Conservation (phyloP, 495 filamentous ascomycete genomes). For the Cercophora samala region DNA sequence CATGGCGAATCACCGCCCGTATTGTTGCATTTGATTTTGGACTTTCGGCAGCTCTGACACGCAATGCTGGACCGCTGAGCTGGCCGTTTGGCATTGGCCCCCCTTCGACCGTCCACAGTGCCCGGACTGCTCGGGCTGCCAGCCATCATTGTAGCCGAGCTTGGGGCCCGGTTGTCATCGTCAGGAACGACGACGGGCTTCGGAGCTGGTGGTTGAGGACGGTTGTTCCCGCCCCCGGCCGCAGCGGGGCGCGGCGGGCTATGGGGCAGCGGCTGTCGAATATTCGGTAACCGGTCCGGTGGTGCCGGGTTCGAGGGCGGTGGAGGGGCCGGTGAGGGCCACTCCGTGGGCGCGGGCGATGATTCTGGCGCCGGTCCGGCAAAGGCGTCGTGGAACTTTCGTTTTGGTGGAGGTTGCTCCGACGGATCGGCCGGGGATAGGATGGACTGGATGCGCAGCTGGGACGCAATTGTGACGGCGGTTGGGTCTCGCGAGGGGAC, state of each 20-base stretch:
- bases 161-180: slow-evolving; percentile 27
- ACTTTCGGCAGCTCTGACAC: slow-evolving; percentile 72
- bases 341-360: slow-evolving; percentile 21
- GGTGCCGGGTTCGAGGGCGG: slow-evolving; percentile 7
- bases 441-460: slow-evolving; percentile 49
- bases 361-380: slow-evolving; percentile 27
- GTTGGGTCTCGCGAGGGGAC: slow-evolving; percentile 37
- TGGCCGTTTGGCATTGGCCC: slow-evolving; percentile 35
- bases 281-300: slow-evolving; percentile 26
- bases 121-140: slow-evolving; percentile 32
- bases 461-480: slow-evolving; percentile 49
- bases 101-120: background rate
- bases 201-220: background rate
- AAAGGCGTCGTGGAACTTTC: slow-evolving; percentile 38
- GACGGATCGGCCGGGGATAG: slow-evolving; percentile 45
- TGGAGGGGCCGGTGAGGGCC: slow-evolving; percentile 13
- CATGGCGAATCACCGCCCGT: slow-evolving; percentile 62
- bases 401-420: slow-evolving; percentile 36
- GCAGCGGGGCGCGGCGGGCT: slow-evolving; percentile 29
- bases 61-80: slow-evolving; percentile 79
- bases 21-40: slow-evolving; percentile 84
- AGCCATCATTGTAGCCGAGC: slow-evolving; percentile 25
- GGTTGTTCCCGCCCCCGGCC: slow-evolving; percentile 18
- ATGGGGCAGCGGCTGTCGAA: slow-evolving; percentile 31
- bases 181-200: slow-evolving; percentile 12